Evolutionary conservation across 2,329 filamentous ascomycete species (phyloP).

Genomic region (Aureobasidium sp.): DNA sequence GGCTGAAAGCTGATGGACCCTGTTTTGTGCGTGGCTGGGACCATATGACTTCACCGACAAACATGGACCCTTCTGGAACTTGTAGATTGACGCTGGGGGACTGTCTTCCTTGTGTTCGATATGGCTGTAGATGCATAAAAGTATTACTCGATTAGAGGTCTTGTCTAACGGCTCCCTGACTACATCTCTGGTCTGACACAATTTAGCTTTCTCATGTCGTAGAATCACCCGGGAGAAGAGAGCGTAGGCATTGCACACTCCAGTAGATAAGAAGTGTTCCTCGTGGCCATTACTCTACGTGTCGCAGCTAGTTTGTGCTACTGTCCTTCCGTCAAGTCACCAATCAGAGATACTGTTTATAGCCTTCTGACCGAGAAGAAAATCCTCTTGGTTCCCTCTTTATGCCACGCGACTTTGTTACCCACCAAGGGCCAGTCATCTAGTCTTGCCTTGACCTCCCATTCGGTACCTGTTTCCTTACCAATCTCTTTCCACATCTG

Average conservation of each 20-base stretch:
- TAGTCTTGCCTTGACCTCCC: constrained; percentile 29
- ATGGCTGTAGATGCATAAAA: background rate
- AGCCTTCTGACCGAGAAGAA: constrained; percentile 14
- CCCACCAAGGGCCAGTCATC: constrained; percentile 14
- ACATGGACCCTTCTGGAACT: background rate
- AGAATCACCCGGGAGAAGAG: too few species aligned
- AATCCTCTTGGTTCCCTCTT: constrained; percentile 12
- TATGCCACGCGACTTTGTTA: constrained; percentile 5
- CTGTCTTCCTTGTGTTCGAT: too few species aligned
- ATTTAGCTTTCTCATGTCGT: too few species aligned
- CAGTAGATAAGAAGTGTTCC: background rate
- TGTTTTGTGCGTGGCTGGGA: constrained; percentile 7
- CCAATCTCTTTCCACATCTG: constrained; percentile 35
- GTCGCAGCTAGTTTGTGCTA: background rate
- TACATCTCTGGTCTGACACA: too few species aligned
- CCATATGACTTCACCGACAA: constrained; percentile 9
- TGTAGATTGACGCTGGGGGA: background rate
- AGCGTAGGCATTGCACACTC: too few species aligned
- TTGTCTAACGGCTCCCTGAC: background rate
- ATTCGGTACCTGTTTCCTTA: constrained; percentile 31
- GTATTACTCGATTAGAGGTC: background rate
- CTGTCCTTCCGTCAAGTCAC: background rate
- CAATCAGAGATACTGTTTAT: background rate
- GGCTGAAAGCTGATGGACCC: background rate
- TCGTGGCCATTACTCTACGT: background rate